A percentile compares a stretch with the other conserved stretches of the same genome.
Conservation (phyloP, 805 yeast genomes). For the Komagataella populi region DNA sequence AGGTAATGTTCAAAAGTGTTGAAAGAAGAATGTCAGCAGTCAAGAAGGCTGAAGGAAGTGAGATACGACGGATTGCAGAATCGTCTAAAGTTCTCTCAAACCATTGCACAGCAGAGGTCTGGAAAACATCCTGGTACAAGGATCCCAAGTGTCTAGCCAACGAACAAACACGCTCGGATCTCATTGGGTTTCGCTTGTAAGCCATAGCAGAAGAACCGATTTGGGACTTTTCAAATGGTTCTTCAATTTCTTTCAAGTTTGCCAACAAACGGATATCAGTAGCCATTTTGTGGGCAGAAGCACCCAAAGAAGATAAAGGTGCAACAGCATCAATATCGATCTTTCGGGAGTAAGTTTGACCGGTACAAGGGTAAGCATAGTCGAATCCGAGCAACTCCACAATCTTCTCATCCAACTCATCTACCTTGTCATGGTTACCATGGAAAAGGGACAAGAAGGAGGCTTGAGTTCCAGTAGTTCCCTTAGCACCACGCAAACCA, state of each 20-base stretch:
- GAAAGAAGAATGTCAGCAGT: slow-evolving; percentile 89
- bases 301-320: slow-evolving; percentile 90
- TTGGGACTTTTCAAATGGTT: slow-evolving; percentile 97
- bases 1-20: slow-evolving; percentile 81
- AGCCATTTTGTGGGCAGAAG: slow-evolving; percentile 94
- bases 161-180: slow-evolving; percentile 98
- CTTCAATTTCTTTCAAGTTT: slow-evolving; percentile 93
- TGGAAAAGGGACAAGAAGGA: slow-evolving; percentile 91
- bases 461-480: slow-evolving; percentile 98
- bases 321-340: slow-evolving; percentile 90
- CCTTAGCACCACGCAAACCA: slow-evolving; percentile 96
- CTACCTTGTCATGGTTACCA: slow-evolving; percentile 95
- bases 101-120: slow-evolving; percentile 98
- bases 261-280: slow-evolving; percentile 94
- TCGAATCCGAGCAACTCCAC: slow-evolving; percentile 90
- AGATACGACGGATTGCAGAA: slow-evolving; percentile 94
- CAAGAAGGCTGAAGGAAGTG: slow-evolving; percentile 90
- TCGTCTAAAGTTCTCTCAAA: slow-evolving; percentile 98
- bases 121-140: slow-evolving; percentile 82
- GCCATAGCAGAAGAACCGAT: slow-evolving; percentile 99
- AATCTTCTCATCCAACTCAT: slow-evolving; percentile 80
- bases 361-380: slow-evolving; percentile 93
- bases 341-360: slow-evolving; percentile 98
- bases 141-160: slow-evolving; percentile 92
- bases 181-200: slow-evolving; percentile 98